phyloP scores from a whole-genome alignment of 805 yeast species.

The Lachancea cidri region DNA sequence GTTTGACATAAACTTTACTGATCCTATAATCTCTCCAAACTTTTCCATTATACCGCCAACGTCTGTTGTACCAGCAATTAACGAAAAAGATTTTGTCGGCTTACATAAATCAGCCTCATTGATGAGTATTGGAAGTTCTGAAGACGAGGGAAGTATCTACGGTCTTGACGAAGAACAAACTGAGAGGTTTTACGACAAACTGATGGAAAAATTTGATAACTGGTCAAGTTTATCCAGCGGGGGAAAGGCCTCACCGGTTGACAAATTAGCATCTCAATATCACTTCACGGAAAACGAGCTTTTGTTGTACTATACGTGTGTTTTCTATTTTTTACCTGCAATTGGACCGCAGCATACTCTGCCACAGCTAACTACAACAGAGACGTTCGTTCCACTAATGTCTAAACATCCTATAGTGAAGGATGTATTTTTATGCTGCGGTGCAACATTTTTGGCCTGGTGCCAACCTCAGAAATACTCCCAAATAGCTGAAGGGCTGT shows the following conservation, averaged over 20 bases:
- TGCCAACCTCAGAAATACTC: conserved; percentile 17
- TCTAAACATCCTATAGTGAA: conserved; percentile 15
- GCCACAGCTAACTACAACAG: conserved; percentile 17
- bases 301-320: conserved; percentile 16
- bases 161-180: conserved; percentile 10
- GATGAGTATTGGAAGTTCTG: conserved; percentile 4
- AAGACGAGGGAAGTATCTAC: conserved; percentile 9
- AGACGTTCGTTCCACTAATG: conserved; percentile 16
- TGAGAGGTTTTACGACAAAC: conserved; percentile 6
- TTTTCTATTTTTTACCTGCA: conserved; percentile 17
- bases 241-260: conserved; percentile 2
- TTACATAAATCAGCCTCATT: conserved; percentile 1
- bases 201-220: conserved; percentile 9
- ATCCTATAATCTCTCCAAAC: conserved; percentile 7
- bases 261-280: conserved; percentile 3
- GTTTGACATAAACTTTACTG: conserved; percentile 6
- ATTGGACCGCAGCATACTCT: conserved; percentile 19
- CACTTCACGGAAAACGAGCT: conserved; percentile 13
- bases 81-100: neutral
- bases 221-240: conserved; percentile 5
- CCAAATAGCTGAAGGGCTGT: conserved; percentile 13
- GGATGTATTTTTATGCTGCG: conserved; percentile 18
- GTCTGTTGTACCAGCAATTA: neutral
- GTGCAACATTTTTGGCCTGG: conserved; percentile 21
- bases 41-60: conserved; percentile 4